A percentile compares a stretch with the other conserved stretches of the same genome.
phyloP scores from a whole-genome alignment of 139 green algal species.

The Chlorella sp. region DNA sequence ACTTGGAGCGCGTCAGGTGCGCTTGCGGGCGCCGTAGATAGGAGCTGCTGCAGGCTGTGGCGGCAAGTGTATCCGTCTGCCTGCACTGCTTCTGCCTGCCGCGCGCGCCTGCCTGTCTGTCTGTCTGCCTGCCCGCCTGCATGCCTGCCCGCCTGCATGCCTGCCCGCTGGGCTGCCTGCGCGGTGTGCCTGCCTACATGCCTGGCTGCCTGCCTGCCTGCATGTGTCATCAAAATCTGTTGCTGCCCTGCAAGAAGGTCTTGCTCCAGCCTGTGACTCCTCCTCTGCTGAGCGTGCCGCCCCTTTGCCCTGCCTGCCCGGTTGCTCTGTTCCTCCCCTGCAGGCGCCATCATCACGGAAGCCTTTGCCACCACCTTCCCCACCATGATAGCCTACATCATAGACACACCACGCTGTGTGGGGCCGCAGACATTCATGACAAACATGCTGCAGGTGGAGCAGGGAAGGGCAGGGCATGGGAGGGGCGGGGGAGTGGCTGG shows the following conservation, averaged over 20 bases:
- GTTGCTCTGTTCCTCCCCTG: background rate
- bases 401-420: conserved; percentile 91
- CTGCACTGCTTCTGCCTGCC: background rate
- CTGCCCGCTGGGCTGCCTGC: too few species aligned
- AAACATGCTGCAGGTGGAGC: conserved; percentile 96
- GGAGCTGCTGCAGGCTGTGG: background rate
- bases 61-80: background rate
- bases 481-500: background rate
- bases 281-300: background rate
- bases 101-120: background rate
- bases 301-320: background rate
- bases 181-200: too few species aligned
- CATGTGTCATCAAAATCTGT: too few species aligned
- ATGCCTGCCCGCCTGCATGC: too few species aligned
- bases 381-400: conserved; percentile 90
- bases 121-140: too few species aligned
- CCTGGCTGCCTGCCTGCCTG: too few species aligned
- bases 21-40: background rate
- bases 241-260: too few species aligned
- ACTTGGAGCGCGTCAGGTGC: conserved; percentile 91
- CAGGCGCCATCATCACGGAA: conserved; percentile 91
- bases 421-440: conserved; percentile 96
- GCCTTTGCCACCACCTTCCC: conserved; percentile 90
- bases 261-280: background rate
- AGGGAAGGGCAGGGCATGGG: background rate